Conservation (phyloP, 2,329 filamentous ascomycete genomes). For the Cladophialophora yegresii region DNA sequence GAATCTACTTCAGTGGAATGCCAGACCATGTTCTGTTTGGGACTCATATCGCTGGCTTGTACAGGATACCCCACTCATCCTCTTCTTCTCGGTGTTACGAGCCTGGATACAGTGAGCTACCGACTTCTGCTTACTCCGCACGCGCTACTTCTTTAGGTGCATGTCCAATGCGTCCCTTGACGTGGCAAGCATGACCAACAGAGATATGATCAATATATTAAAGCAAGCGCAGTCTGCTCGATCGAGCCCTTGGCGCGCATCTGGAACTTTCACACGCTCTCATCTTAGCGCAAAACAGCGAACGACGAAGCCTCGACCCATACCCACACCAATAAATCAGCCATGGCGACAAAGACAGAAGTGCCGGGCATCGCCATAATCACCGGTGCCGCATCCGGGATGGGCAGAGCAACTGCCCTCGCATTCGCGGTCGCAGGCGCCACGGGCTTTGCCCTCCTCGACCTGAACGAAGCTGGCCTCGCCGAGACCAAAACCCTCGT, state of each 20-base stretch:
- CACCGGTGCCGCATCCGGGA: slow-evolving; percentile 63
- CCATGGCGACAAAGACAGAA: slow-evolving; percentile 20
- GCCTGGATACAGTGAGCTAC: not conserved
- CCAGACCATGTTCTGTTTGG: not conserved
- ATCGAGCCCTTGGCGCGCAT: not conserved
- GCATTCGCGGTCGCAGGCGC: slow-evolving; percentile 77
- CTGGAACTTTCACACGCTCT: not conserved
- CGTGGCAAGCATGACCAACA: not conserved
- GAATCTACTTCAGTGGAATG: not conserved
- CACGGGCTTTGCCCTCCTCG: slow-evolving; percentile 19
- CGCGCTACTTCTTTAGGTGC: slow-evolving; percentile 5
- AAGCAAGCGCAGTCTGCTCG: not conserved
- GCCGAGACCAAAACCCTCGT: slow-evolving; percentile 18
- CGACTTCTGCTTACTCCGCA: slow-evolving; percentile 9
- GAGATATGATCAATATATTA: not conserved
- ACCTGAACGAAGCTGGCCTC: slow-evolving; percentile 22
- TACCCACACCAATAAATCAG: not conserved
- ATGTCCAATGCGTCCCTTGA: not conserved
- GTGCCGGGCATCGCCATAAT: slow-evolving; percentile 24
- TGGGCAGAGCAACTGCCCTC: slow-evolving; percentile 80
- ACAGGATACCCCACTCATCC: not conserved
- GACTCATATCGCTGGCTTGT: not conserved
- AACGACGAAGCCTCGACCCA: not conserved
- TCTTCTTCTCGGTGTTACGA: not conserved
- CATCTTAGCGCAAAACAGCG: slow-evolving; percentile 1